phyloP scores from a whole-genome alignment of 306 rosid genomes.

The Luffa aegyptiaca region DNA sequence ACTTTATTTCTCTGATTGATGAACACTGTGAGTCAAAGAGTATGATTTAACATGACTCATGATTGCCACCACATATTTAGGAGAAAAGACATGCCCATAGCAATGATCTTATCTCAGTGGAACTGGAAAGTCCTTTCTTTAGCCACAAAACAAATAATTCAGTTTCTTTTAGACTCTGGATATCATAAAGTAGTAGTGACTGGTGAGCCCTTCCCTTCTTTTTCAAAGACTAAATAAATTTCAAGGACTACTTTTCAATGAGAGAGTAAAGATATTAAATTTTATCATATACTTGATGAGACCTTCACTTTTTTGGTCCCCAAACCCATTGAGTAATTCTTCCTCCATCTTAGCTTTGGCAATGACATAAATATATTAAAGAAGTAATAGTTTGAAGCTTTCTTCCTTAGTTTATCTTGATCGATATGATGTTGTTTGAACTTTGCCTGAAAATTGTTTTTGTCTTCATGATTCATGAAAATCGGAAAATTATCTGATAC shows the following conservation, averaged over 20 bases:
- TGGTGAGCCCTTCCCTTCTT: background rate
- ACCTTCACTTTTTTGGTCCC: background rate
- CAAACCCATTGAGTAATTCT: background rate
- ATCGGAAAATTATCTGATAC: no score
- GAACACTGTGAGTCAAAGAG: background rate
- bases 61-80: background rate
- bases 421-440: background rate
- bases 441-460: background rate
- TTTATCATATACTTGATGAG: background rate
- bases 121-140: background rate
- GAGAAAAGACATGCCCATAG: background rate
- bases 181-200: background rate
- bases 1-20: background rate
- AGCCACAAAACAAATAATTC: background rate
- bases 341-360: background rate
- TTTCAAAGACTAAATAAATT: background rate
- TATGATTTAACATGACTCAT: background rate
- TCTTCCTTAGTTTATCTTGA: background rate
- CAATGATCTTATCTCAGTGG: background rate
- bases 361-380: background rate
- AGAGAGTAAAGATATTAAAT: background rate
- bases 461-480: no score
- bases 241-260: background rate
- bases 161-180: background rate
- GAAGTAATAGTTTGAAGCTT: background rate